phyloP scores from a whole-genome alignment of 2,329 filamentous ascomycete species.

The Trichoderma sp. region DNA sequence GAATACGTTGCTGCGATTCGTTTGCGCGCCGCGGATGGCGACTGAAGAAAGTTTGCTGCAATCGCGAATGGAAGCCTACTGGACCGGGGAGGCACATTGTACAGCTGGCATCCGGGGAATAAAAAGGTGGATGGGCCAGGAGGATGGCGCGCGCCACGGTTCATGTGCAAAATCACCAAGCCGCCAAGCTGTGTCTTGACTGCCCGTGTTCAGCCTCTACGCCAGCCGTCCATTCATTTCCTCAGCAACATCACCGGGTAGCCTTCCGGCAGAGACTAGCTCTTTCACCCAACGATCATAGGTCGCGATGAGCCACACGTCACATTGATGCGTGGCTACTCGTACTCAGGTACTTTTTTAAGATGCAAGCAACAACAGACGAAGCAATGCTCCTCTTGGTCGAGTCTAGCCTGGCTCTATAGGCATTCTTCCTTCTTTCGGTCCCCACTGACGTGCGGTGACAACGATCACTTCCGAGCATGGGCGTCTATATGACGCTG shows the following conservation, averaged over 20 bases:
- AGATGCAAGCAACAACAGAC: not conserved
- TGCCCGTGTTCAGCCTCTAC: conserved; percentile 16
- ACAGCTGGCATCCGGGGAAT: conserved; percentile 21
- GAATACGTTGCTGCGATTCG: not conserved
- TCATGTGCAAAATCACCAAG: conserved; percentile 22
- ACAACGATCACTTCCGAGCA: not conserved
- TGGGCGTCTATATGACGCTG: conserved; percentile 5
- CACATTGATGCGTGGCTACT: not conserved
- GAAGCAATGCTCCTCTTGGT: not conserved
- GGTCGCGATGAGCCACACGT: conserved; percentile 17
- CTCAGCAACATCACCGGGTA: conserved; percentile 20
- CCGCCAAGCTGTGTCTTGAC: conserved; percentile 6
- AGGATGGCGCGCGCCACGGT: conserved; percentile 21
- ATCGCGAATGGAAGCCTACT: not conserved
- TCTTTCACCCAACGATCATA: conserved; percentile 12
- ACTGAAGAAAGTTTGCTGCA: not conserved
- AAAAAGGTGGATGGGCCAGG: conserved; percentile 14
- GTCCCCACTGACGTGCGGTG: conserved; percentile 2
- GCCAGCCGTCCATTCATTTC: conserved; percentile 21
- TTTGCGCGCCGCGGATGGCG: not conserved
- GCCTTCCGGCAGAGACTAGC: conserved; percentile 16
- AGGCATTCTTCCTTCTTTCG: not conserved
- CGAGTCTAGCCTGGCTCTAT: not conserved
- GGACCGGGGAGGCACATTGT: conserved; percentile 13
- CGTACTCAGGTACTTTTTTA: not conserved